Percentiles rank a stretch among this genome's conserved stretches.
phyloP scores from a whole-genome alignment of 345 rosid species.

The Dovyalis caffra region DNA sequence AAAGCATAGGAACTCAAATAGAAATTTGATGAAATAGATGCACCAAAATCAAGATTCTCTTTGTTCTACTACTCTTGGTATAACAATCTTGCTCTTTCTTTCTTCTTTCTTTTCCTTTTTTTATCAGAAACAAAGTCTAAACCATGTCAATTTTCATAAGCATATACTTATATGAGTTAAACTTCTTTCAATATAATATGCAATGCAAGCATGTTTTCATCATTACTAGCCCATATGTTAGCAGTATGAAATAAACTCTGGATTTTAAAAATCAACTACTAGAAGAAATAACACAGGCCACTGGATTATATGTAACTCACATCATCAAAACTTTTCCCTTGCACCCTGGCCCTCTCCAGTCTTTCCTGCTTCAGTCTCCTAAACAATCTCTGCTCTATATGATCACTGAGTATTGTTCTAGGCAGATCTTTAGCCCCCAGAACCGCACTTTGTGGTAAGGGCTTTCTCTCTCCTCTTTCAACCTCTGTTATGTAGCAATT shows the following conservation, averaged over 20 bases:
- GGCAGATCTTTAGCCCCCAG: constrained; percentile 99
- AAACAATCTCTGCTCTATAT: constrained; percentile 84
- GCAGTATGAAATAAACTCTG: not conserved
- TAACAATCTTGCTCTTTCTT: no score
- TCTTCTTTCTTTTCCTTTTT: no score
- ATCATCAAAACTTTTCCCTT: constrained; percentile 84
- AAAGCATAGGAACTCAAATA: not conserved
- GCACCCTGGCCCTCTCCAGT: constrained; percentile 75
- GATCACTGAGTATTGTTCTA: constrained; percentile 89
- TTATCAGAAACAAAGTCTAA: not conserved
- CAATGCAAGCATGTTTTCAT: not conserved
- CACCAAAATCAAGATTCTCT: no score
- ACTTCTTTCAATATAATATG: not conserved
- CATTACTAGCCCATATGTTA: not conserved
- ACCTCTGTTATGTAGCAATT: constrained; percentile 89
- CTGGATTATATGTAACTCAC: constrained; percentile 35
- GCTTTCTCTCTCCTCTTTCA: constrained; percentile 86
- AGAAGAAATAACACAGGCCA: not conserved
- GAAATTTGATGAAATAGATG: not conserved
- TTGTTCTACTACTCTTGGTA: no score
- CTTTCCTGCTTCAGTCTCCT: constrained; percentile 74
- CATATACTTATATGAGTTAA: not conserved
- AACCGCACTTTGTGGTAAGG: constrained; percentile 94
- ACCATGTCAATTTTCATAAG: not conserved
- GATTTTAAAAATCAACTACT: not conserved